Percentiles rank a stretch among this genome's conserved stretches.
These are phyloP conservation scores for Exophiala viscosa DNA, from an alignment of 2,329 filamentous ascomycete species.

Conservation along the genomic window DNA sequence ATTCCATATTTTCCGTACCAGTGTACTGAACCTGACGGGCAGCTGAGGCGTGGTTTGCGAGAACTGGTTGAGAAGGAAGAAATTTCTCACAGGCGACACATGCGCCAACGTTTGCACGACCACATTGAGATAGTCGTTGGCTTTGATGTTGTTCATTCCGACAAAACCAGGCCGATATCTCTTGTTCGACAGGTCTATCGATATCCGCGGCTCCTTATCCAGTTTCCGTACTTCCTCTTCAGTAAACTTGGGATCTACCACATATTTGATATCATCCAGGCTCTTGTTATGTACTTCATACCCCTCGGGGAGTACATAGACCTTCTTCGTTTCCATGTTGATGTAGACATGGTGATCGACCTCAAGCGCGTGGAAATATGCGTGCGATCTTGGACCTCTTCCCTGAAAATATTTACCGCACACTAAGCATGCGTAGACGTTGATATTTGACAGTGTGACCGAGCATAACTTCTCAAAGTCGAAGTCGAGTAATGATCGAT, in stretches of 20 bases:
- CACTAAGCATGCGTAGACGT: constrained; percentile 94
- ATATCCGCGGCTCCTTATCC: constrained; percentile 59
- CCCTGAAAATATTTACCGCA: constrained; percentile 99
- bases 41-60: constrained; percentile 67
- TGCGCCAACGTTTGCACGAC: constrained; percentile 88
- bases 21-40: constrained; percentile 78
- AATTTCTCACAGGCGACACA: constrained; percentile 84
- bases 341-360: constrained; percentile 96
- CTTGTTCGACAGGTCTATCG: constrained; percentile 76
- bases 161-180: constrained; percentile 89
- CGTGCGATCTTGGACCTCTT: constrained; percentile 86
- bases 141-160: constrained; percentile 99
- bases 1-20: constrained; percentile 98
- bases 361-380: constrained; percentile 95
- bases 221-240: constrained; percentile 75
- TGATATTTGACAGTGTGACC: constrained; percentile 93
- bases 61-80: constrained; percentile 82
- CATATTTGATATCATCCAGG: constrained; percentile 96
- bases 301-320: constrained; percentile 89
- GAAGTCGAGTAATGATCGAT: constrained; percentile 89
- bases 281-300: constrained; percentile 95
- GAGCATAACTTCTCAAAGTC: constrained; percentile 99
- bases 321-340: constrained; percentile 90
- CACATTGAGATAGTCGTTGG: constrained; percentile 97
- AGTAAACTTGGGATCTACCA: constrained; percentile 84